phyloP scores from a whole-genome alignment of 2,329 filamentous ascomycete genomes.

The Monilinia polystroma region DNA sequence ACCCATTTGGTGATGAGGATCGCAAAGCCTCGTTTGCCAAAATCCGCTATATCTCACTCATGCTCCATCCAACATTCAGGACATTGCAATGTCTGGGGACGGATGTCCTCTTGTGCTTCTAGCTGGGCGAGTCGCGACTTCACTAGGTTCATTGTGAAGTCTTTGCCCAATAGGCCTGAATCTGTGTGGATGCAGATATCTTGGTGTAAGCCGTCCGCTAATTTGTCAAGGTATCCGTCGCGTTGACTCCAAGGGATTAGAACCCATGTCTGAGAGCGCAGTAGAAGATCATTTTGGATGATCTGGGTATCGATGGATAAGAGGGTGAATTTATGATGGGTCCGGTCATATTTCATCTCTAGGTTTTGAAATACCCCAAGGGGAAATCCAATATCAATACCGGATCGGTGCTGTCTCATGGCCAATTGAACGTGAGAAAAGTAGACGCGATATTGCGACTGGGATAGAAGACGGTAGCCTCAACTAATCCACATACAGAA shows the following conservation, averaged over 20 bases:
- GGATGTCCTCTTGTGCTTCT: constrained; percentile 21
- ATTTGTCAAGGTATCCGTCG: constrained; percentile 20
- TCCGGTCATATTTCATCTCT: background rate
- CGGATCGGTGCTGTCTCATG: background rate
- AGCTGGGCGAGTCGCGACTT: constrained; percentile 21
- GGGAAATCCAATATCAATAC: constrained; percentile 15
- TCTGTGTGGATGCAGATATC: constrained; percentile 25
- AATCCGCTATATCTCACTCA: constrained; percentile 24
- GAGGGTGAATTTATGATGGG: background rate
- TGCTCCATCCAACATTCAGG: constrained; percentile 27
- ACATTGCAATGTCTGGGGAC: constrained; percentile 24
- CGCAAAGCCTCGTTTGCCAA: constrained; percentile 26
- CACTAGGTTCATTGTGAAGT: constrained; percentile 22
- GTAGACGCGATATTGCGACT: background rate
- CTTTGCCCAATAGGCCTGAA: background rate
- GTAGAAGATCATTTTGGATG: constrained; percentile 12
- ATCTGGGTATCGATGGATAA: constrained; percentile 18
- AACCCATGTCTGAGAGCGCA: constrained; percentile 31
- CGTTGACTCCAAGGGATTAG: constrained; percentile 25
- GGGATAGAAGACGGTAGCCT: background rate
- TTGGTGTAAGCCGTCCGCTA: background rate
- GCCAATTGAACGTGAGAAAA: constrained; percentile 13
- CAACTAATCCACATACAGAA: background rate
- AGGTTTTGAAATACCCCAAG: background rate
- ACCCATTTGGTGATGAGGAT: constrained; percentile 24